Conservation (phyloP, 176 grass and related monocot genomes). For the bread wheat (Triticum aestivum) region IWGSC_CS_RefSeq_v2.1 NC_057805.1:101823577-101824076, state of each 20-base stretch:
- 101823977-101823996: background rate
- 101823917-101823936: conserved; percentile 11
- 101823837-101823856: background rate
- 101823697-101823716: too few relatives aligned
- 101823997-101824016: background rate
- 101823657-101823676: too few relatives aligned
- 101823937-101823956: conserved; percentile 17
- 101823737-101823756: too few relatives aligned
- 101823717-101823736: too few relatives aligned
- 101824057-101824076: background rate
- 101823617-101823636: too few relatives aligned
- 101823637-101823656: too few relatives aligned
- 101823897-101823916: conserved; percentile 10
- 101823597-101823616: too few relatives aligned
- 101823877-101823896: background rate
- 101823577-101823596: too few relatives aligned
- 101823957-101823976: background rate
- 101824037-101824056: background rate
- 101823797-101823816: too few relatives aligned
- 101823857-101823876: conserved; percentile 18
- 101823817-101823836: background rate
- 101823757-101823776: too few relatives aligned
- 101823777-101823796: too few relatives aligned
- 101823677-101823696: too few relatives aligned
- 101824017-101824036: background rate